Evolutionary conservation across 78 protist species (phyloP), one percentile per base, ranked within the genome.

Genomic region (Polysphondylium violaceum): DNA sequence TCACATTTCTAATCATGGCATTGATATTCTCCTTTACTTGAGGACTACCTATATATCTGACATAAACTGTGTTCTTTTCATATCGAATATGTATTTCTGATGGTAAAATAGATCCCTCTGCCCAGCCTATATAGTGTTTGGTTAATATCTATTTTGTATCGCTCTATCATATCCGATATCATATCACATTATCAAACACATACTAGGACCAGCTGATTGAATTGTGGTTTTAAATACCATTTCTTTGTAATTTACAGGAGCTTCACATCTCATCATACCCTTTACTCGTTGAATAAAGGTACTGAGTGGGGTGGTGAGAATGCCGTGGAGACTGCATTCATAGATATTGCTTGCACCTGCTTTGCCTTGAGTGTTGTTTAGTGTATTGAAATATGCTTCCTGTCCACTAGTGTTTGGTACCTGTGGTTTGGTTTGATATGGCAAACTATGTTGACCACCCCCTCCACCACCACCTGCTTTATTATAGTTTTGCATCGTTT

Each of bases 201-300:
- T 51, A 25, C 38, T 23, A 21, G 91, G 91, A 1, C 91, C 91
- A 2, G 64, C 55, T 17, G 79, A 58, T 27, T 64, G 76, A 1
- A 83, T 67, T 2, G 91, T 83, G 12, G 91, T 36, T 55, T 59
- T 51, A 60, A 55, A 83, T 8, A 83, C 50, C 47, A 63, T 83
- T 12, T 83, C 91, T 58, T 69, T 83, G 21, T 69, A 83, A 3
- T 59, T 58, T 9, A 83, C 36, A 25, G 38, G 60, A 23, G 67
- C 81, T 12, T 83, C 91, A n/a, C 44, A 23, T 67, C 91, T 58
- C 91, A 83, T 83, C 91, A 83, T 83, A 17, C 91, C 91, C 23
- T 69, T 83, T 27, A 74, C 91, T 38, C 91, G 58, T 51, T 83
- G 81, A 55, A 83, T 50, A 33, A 83, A 83, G 17, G 63, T 69